Conservation (phyloP, 257 asterid genomes). For the Fraxinus excelsior region DNA sequence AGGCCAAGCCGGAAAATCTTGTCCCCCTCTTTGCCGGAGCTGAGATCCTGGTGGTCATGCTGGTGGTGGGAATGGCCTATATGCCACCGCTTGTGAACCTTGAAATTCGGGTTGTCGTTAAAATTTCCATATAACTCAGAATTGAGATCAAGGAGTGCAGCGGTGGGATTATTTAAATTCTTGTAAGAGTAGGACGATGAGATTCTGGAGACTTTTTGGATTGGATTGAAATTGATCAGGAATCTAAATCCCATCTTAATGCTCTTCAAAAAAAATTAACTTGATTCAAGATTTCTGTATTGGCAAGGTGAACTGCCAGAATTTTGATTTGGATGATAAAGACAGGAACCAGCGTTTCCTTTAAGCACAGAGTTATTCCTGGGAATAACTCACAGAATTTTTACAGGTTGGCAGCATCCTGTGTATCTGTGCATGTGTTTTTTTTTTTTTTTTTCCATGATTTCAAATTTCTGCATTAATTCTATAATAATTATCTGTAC, state of each 20-base stretch:
- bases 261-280: neutral
- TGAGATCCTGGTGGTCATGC: constrained; percentile 36
- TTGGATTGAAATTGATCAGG: constrained; percentile 40
- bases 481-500: too few relatives aligned
- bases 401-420: too few relatives aligned
- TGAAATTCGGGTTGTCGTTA: constrained; percentile 51
- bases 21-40: constrained; percentile 73
- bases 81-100: constrained; percentile 72
- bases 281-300: neutral
- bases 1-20: constrained; percentile 87
- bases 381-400: too few relatives aligned
- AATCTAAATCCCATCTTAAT: constrained; percentile 53
- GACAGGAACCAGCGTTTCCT: constrained; percentile 2
- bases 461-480: too few relatives aligned
- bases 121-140: constrained; percentile 25
- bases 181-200: constrained; percentile 22
- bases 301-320: neutral
- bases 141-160: constrained; percentile 28
- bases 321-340: neutral
- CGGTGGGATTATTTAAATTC: constrained; percentile 15
- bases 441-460: too few relatives aligned
- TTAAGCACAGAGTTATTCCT: too few relatives aligned
- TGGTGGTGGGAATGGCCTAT: constrained; percentile 65
- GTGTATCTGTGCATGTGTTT: too few relatives aligned
- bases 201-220: constrained; percentile 35